These are phyloP conservation scores for Kuraishia hungarica DNA, from an alignment of 805 yeast genomes.

Conservation along the genomic window DNA sequence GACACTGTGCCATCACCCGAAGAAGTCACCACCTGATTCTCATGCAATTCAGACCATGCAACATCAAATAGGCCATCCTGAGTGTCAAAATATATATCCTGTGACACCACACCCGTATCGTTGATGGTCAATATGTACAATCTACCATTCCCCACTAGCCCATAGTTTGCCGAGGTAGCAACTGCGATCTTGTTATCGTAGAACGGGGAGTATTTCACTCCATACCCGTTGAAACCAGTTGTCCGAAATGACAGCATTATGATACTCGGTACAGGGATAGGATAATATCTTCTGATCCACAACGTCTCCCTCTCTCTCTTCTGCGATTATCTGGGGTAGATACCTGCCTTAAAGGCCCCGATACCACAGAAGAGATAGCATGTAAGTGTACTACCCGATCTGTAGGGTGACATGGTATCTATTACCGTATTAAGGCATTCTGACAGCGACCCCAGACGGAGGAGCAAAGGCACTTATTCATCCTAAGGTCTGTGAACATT, in stretches of 20 bases:
- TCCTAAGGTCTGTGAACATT: too few species aligned
- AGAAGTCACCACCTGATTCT: constrained; percentile 74
- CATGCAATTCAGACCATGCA: constrained; percentile 88
- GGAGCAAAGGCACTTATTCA: too few species aligned
- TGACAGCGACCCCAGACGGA: too few species aligned
- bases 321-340: background rate
- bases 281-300: too few species aligned
- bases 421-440: background rate
- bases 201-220: constrained; percentile 84
- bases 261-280: too few species aligned
- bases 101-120: constrained; percentile 51
- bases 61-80: constrained; percentile 89
- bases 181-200: constrained; percentile 86
- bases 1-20: constrained; percentile 89
- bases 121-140: constrained; percentile 62
- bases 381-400: background rate
- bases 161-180: constrained; percentile 87
- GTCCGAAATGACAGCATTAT: constrained; percentile 68
- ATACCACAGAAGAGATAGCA: background rate
- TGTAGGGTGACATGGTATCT: background rate
- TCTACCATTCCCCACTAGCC: constrained; percentile 90
- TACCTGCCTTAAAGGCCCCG: background rate
- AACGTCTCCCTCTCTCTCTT: too few species aligned
- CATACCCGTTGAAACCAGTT: constrained; percentile 78
- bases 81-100: constrained; percentile 63